Percentiles rank a stretch among this genome's conserved stretches.
Evolutionary conservation across 192 early-diverging fungal species (phyloP).

Genomic region (Podila horticola): DNA sequence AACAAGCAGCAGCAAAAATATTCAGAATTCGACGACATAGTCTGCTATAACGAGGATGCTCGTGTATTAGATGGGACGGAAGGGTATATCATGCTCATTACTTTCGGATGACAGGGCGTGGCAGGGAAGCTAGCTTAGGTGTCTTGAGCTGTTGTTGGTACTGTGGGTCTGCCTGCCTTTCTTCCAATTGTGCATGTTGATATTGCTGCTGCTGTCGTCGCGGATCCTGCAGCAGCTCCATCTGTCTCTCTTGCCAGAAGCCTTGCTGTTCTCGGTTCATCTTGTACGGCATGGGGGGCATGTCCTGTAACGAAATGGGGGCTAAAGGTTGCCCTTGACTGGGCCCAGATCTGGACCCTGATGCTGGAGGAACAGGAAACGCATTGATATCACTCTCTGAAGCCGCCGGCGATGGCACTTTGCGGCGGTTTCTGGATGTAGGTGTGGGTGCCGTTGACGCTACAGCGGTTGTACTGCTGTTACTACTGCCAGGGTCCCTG

Average conservation of each 20-base stretch:
- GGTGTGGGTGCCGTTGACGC: neutral
- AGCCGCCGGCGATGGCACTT: neutral
- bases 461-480: neutral
- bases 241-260: neutral
- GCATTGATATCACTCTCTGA: neutral
- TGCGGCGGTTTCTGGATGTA: neutral
- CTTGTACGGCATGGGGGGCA: neutral
- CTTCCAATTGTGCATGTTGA: neutral
- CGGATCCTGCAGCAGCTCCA: neutral
- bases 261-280: neutral
- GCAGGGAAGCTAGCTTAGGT: conserved; percentile 27
- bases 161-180: conserved; percentile 5
- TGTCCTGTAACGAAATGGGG: neutral
- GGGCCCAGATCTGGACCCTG: neutral
- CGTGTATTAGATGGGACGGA: too few species aligned
- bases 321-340: neutral
- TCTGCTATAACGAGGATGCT: too few species aligned
- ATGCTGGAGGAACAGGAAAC: neutral
- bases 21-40: too few species aligned
- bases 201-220: neutral
- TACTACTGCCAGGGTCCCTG: neutral
- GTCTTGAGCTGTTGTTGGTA: conserved; percentile 44
- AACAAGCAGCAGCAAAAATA: too few species aligned
- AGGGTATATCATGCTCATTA: too few species aligned
- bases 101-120: conserved; percentile 6